Evolutionary conservation across 2,329 filamentous ascomycete genomes (phyloP).

Genomic region (Aspergillus vadensis): DNA sequence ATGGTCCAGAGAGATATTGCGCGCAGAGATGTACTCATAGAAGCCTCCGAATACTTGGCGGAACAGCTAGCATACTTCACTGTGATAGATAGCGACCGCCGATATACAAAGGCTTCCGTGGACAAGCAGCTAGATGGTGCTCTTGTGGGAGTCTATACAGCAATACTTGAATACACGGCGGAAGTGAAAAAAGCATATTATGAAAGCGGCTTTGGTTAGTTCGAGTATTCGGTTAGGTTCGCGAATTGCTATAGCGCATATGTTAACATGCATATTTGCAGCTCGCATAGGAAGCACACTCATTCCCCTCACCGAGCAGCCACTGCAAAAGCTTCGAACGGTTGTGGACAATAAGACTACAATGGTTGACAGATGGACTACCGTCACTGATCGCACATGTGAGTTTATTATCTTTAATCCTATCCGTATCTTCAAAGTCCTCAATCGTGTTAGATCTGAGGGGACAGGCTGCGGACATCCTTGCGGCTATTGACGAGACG

Average conservation of each 20-base stretch:
- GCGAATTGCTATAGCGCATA: too few species aligned
- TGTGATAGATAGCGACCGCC: not conserved
- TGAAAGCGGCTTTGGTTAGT: not conserved
- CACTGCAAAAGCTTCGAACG: not conserved
- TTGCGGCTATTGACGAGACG: not conserved
- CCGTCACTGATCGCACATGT: not conserved
- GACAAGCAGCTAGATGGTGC: not conserved
- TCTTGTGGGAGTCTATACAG: not conserved
- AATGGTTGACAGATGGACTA: not conserved
- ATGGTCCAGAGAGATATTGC: not conserved
- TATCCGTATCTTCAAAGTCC: not conserved
- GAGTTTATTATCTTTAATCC: not conserved
- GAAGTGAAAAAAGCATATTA: not conserved
- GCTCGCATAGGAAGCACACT: not conserved
- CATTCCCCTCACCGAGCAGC: not conserved
- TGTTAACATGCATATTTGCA: not conserved
- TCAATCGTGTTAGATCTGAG: not conserved
- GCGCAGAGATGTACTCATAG: not conserved
- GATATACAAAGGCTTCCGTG: not conserved
- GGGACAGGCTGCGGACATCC: not conserved
- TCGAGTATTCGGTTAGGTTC: too few species aligned
- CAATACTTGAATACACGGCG: not conserved
- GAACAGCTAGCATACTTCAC: not conserved
- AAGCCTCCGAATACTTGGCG: not conserved
- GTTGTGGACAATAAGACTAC: not conserved